These are phyloP conservation scores for Dictyostelium purpureum DNA, from an alignment of 78 protist species.

Conservation along the genomic window DNA sequence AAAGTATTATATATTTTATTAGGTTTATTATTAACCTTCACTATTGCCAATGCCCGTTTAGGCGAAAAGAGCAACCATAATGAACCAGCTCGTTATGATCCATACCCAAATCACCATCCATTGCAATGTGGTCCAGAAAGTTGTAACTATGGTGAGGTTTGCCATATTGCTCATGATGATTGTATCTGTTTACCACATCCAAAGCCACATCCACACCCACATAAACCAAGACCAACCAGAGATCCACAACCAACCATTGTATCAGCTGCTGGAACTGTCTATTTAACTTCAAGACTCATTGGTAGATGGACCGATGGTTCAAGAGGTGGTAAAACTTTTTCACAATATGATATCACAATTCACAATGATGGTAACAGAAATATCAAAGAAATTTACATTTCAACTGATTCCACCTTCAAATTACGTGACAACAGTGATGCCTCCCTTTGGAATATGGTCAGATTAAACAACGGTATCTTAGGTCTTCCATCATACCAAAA, in stretches of 20 bases:
- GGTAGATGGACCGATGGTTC: conserved; percentile 17
- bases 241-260: no score
- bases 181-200: background rate
- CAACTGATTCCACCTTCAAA: conserved; percentile 12
- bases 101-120: no score
- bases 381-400: conserved; percentile 14
- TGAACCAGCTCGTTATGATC: no score
- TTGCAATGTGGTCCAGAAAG: background rate
- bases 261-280: no score
- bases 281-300: background rate
- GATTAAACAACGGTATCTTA: background rate
- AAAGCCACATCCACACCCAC: background rate
- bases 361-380: background rate
- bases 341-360: conserved; percentile 16
- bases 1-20: no score
- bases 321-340: conserved; percentile 4
- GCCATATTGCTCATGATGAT: background rate
- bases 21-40: background rate
- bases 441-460: conserved; percentile 1
- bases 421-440: conserved; percentile 2
- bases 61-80: no score
- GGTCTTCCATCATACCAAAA: background rate
- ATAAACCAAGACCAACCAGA: no score
- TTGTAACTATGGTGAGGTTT: background rate
- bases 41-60: background rate